Evolutionary conservation across 2,329 filamentous ascomycete species (phyloP).

Genomic region (Trichoderma asperellum): DNA sequence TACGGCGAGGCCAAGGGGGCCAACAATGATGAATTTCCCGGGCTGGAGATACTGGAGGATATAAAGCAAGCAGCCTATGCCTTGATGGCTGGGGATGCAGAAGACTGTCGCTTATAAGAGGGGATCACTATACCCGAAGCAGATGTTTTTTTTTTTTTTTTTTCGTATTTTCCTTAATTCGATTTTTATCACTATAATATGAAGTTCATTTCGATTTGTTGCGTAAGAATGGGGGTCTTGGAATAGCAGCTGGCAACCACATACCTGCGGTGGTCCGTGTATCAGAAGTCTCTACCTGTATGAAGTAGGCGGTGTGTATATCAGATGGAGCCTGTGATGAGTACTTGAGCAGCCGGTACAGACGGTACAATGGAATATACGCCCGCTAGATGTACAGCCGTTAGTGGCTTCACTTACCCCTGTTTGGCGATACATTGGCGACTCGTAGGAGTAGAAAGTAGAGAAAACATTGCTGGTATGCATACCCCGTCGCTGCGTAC

Average conservation of each 20-base stretch:
- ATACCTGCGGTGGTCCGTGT: neutral
- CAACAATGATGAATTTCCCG: neutral
- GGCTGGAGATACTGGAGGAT: neutral
- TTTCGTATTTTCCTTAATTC: neutral
- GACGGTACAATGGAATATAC: neutral
- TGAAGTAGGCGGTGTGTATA: neutral
- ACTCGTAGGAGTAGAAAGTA: neutral
- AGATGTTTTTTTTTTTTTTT: conserved; percentile 11
- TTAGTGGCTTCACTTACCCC: conserved; percentile 18
- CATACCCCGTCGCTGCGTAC: conserved; percentile 11
- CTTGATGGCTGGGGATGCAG: conserved; percentile 20
- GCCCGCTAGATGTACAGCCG: conserved; percentile 4
- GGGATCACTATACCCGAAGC: conserved; percentile 29
- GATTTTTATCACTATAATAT: conserved; percentile 3
- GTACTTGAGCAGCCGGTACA: neutral
- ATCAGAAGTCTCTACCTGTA: neutral
- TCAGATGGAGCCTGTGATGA: neutral
- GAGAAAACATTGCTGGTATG: neutral
- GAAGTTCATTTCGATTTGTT: neutral
- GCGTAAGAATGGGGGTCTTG: neutral
- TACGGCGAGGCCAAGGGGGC: neutral
- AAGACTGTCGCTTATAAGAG: conserved; percentile 29
- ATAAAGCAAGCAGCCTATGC: neutral
- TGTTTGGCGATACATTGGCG: conserved; percentile 7
- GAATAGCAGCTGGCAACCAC: neutral